phyloP scores from a whole-genome alignment of 768 basidiomycete species.

The Xerocomellus dryophilus region DNA sequence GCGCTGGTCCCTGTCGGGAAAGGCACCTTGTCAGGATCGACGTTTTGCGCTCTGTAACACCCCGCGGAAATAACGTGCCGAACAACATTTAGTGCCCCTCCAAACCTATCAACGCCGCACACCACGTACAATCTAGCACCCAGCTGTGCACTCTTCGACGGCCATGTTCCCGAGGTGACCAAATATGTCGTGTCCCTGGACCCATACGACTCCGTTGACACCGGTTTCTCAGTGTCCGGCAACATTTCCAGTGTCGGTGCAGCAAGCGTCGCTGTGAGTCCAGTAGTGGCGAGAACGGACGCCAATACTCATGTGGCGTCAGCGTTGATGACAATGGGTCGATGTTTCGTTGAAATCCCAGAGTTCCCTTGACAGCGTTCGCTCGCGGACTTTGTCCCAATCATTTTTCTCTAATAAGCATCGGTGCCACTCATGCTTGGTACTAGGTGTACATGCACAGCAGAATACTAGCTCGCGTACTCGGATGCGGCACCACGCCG shows the following conservation, averaged over 20 bases:
- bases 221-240: constrained; percentile 1
- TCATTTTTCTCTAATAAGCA: constrained; percentile 3
- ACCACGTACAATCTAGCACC: constrained; percentile 12
- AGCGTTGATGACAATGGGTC: background rate
- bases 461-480: background rate
- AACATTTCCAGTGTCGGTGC: constrained; percentile 11
- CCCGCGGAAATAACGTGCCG: background rate
- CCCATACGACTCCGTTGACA: constrained; percentile 12
- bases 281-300: constrained; percentile 2
- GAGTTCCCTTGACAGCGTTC: background rate
- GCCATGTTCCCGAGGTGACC: background rate
- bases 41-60: constrained; percentile 7
- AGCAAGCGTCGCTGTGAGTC: constrained; percentile 6
- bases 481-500: background rate
- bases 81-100: constrained; percentile 1
- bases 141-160: constrained; percentile 1
- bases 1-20: background rate
- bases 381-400: background rate
- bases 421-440: constrained; percentile 4
- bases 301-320: constrained; percentile 4
- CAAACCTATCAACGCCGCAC: background rate
- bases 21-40: background rate
- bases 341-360: background rate
- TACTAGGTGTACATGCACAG: constrained; percentile 14
- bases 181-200: constrained; percentile 10